These are phyloP conservation scores for Pythium angustatum DNA, from an alignment of 352 stramenopile species.

Conservation along the genomic window DNA sequence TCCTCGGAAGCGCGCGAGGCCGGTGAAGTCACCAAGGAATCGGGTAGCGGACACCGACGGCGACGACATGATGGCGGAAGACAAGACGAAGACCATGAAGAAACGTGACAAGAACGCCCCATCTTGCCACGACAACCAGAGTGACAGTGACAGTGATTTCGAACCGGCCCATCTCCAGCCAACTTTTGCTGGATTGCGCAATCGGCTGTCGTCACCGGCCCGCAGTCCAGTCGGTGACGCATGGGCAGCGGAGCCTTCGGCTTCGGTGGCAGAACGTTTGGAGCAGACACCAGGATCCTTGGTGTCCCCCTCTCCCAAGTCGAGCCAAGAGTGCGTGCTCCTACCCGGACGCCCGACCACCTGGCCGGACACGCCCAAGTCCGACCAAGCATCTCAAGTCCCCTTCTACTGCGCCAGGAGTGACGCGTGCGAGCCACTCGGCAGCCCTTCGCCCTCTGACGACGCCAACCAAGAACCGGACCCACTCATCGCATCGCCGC, in stretches of 20 bases:
- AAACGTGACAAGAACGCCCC: not conserved
- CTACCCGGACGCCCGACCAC: not conserved
- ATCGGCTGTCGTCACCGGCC: not conserved
- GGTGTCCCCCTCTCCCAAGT: not conserved
- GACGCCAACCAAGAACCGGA: not conserved
- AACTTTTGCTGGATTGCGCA: not conserved
- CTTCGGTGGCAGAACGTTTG: not conserved
- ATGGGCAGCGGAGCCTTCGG: not conserved
- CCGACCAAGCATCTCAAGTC: too few relatives aligned
- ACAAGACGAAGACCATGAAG: not conserved
- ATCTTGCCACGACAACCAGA: too few relatives aligned
- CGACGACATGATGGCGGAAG: not conserved
- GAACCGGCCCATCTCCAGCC: not conserved
- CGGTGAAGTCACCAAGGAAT: not conserved
- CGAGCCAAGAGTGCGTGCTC: not conserved
- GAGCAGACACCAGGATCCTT: not conserved
- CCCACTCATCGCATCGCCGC: not conserved
- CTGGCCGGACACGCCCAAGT: not conserved
- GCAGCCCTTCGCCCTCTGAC: not conserved
- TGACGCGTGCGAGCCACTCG: too few relatives aligned
- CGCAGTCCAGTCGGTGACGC: not conserved
- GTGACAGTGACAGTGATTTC: conserved; percentile 2
- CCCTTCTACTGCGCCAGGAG: not conserved
- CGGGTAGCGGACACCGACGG: not conserved
- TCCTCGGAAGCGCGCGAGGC: not conserved